Evolutionary conservation across 208 protist species (phyloP), one percentile per base, ranked within the genome.

Genomic region (Trypanosoma cruzi): DNA sequence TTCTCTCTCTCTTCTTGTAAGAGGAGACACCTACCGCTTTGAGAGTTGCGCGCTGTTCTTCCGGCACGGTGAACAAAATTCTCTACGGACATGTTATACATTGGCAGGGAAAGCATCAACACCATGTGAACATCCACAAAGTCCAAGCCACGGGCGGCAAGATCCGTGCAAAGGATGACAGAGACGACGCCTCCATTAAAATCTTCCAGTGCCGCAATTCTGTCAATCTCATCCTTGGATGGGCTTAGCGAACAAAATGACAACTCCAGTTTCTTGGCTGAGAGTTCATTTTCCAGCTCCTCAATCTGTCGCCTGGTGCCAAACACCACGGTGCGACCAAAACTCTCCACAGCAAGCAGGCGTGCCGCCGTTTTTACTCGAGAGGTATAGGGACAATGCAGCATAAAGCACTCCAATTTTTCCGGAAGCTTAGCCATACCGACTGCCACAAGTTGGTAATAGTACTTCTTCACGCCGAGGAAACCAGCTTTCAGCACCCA

Each of bases 61-160:
- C 98, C 98, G 7, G 98, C 90, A 61, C 97, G 87, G 76, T 99
- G 98, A n/a, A 99, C 86, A 71, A 99, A 99, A 20, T 97, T 97
- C 57, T 96, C 91, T 11, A 87, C 72, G 13, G 97, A 89, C 56
- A 92, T 86, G 49, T 72, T 73, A 36, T 71, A 61, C 10, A 54
- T 56, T 6, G 98, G 98, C 24, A 98, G 86, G 68, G 98, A 98
- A 58, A 98, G 97, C 89, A 99, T 98, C 28, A 99, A 59, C 34
- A 99, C 98, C 79, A 93, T 97, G 61, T 96, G 82, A 26, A 99
- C 96, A 28, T 54, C 75, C 11, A 88, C 80, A 42, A 99, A 91
- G 84, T 99, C 98, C 11, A 99, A 77, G 22, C 98, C 98, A 48
- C 98, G 94, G 0, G 97, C 95, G 11, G 95, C 95, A 62, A 95